Conservation (phyloP, 2,329 filamentous ascomycete genomes). For the Aspergillus alliaceus region DNA sequence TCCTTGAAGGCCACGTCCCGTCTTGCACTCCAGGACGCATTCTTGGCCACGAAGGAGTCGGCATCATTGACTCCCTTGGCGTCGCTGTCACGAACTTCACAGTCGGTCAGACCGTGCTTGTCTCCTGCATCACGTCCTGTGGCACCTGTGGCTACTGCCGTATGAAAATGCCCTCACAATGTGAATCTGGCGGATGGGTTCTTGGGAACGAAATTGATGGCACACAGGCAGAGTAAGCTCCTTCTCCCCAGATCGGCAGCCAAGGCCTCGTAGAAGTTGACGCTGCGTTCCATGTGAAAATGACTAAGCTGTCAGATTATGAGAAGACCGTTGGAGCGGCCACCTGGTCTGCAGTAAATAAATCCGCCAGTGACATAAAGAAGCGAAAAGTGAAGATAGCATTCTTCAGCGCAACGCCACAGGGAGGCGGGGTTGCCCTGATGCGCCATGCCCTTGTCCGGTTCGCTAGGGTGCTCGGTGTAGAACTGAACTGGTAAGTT, state of each 20-base stretch:
- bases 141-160: too few relatives aligned
- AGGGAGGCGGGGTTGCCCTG: constrained; percentile 71
- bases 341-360: constrained; percentile 64
- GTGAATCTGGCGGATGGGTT: too few relatives aligned
- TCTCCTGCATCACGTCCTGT: too few relatives aligned
- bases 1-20: too few relatives aligned
- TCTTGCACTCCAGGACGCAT: too few relatives aligned
- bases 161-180: too few relatives aligned
- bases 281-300: constrained; percentile 58
- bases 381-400: constrained; percentile 64
- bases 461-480: constrained; percentile 62
- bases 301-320: constrained; percentile 58
- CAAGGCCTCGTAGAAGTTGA: constrained; percentile 67
- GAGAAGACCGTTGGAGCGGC: constrained; percentile 55
- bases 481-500: constrained; percentile 69
- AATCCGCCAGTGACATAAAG: constrained; percentile 62
- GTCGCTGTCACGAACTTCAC: too few relatives aligned
- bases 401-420: constrained; percentile 74
- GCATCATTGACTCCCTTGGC: too few relatives aligned
- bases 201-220: too few relatives aligned
- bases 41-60: too few relatives aligned
- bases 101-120: too few relatives aligned
- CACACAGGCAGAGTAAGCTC: too few relatives aligned
- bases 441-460: constrained; percentile 75
- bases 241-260: background rate